Percentiles rank a stretch among this genome's conserved stretches.
phyloP scores from a whole-genome alignment of 352 stramenopile species.

The Phytophthora tentaculata region DNA sequence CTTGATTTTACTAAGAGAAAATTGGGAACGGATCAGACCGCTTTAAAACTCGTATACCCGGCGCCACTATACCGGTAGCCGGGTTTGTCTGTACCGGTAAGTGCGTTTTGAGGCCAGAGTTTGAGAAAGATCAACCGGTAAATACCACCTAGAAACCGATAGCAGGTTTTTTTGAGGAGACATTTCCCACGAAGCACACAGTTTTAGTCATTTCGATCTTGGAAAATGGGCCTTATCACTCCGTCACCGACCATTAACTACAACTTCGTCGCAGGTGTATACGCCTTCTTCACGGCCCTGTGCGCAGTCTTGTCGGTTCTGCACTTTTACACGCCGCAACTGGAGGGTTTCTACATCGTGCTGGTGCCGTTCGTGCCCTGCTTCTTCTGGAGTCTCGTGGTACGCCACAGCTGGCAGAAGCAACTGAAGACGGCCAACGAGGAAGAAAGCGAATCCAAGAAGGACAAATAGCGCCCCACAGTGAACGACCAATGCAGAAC shows the following conservation, averaged over 20 bases:
- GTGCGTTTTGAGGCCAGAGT: too few species aligned
- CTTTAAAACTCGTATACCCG: too few species aligned
- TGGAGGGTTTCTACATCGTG: slow-evolving; percentile 89
- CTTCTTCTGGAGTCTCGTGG: slow-evolving; percentile 84
- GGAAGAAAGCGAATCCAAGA: slow-evolving; percentile 28
- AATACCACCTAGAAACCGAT: too few species aligned
- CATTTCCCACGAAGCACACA: too few species aligned
- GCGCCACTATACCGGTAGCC: too few species aligned
- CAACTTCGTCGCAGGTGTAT: slow-evolving; percentile 87
- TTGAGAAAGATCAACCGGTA: too few species aligned
- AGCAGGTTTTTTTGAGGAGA: too few species aligned
- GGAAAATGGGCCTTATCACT: slow-evolving; percentile 54
- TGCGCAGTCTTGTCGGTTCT: slow-evolving; percentile 62
- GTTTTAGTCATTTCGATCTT: too few species aligned
- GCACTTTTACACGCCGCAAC: slow-evolving; percentile 64
- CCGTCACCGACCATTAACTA: slow-evolving; percentile 89
- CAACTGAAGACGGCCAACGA: slow-evolving; percentile 12
- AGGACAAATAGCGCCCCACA: slow-evolving; percentile 33
- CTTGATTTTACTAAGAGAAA: too few species aligned
- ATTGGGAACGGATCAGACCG: too few species aligned
- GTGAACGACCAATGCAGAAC: neutral
- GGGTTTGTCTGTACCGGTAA: too few species aligned
- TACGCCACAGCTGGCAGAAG: slow-evolving; percentile 77
- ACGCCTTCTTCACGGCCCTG: slow-evolving; percentile 70
- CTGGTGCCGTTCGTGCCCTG: slow-evolving; percentile 82